Evolutionary conservation across 257 asterid species (phyloP).

Genomic region (Parsonsia alboflavescens): DNA sequence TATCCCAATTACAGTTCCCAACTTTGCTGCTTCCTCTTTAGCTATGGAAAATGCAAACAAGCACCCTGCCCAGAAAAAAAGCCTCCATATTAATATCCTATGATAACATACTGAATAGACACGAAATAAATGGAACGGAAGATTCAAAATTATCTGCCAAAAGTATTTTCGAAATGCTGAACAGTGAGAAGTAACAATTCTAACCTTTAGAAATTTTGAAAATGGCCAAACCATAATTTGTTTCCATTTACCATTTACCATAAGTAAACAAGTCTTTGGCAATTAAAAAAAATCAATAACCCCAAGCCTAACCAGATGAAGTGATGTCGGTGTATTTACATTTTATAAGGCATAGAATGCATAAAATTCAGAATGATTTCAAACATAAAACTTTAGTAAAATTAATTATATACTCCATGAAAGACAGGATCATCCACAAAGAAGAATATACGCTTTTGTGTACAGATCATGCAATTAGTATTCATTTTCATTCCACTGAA

Average conservation of each 20-base stretch:
- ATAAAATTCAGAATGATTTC: too few species aligned
- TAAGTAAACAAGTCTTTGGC: too few species aligned
- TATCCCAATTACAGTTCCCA: slow-evolving; percentile 90
- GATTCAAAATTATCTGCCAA: background rate
- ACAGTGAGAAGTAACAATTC: background rate
- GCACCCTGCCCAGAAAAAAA: slow-evolving; percentile 44
- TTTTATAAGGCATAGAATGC: too few species aligned
- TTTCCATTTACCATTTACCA: too few species aligned
- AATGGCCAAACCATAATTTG: too few species aligned
- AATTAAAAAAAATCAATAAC: too few species aligned
- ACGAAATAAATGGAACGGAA: background rate
- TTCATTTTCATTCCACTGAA: background rate
- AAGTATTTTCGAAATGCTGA: background rate
- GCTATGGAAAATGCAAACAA: slow-evolving; percentile 52
- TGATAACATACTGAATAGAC: background rate
- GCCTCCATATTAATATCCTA: slow-evolving; percentile 2
- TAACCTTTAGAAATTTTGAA: background rate
- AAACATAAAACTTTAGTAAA: too few species aligned
- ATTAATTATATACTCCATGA: too few species aligned
- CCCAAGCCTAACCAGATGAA: too few species aligned
- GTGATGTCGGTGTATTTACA: too few species aligned
- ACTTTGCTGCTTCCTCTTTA: slow-evolving; percentile 65
- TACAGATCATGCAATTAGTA: background rate
- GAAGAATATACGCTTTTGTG: background rate
- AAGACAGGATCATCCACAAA: too few species aligned